Evolutionary conservation across 164 flowering plant species (phyloP).

Genomic region (Nymphaea colorata): DNA sequence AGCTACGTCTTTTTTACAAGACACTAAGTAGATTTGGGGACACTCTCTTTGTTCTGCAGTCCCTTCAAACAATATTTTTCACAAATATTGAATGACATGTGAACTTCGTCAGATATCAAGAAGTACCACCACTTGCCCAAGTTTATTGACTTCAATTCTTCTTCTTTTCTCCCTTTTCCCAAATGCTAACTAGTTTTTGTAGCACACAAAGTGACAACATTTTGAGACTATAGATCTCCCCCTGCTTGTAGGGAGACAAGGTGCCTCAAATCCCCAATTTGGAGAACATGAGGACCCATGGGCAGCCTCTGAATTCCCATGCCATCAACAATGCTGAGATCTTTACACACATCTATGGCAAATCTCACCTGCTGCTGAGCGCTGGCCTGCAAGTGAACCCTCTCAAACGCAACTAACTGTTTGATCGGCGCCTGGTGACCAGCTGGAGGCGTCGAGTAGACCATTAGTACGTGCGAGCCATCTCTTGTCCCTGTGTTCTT

Average conservation of each 20-base stretch:
- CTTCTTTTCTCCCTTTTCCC: no score
- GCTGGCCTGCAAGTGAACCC: slow-evolving; percentile 41
- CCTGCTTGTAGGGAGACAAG: slow-evolving; percentile 35
- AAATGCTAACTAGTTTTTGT: no score
- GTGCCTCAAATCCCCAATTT: slow-evolving; percentile 53
- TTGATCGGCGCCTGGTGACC: slow-evolving; percentile 57
- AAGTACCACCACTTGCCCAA: no score
- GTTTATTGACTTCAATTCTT: no score
- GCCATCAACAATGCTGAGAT: slow-evolving; percentile 53
- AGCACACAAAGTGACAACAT: background rate
- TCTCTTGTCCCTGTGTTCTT: slow-evolving; percentile 48
- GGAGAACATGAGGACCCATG: slow-evolving; percentile 57
- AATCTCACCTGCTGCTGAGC: slow-evolving; percentile 27
- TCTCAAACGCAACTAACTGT: slow-evolving; percentile 66
- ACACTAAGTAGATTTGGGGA: no score
- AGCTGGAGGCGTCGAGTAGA: slow-evolving; percentile 54
- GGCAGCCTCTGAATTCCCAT: slow-evolving; percentile 69
- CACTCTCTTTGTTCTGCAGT: no score
- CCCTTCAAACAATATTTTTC: no score
- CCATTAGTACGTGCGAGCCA: slow-evolving; percentile 59
- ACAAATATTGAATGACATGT: no score
- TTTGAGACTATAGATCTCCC: background rate
- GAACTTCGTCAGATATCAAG: no score
- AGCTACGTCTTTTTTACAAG: no score
- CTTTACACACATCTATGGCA: slow-evolving; percentile 69